Percentiles rank a stretch among this genome's conserved stretches.
Evolutionary conservation across 345 rosid genomes (phyloP).

Genomic region (Cochlearia excelsa): DNA sequence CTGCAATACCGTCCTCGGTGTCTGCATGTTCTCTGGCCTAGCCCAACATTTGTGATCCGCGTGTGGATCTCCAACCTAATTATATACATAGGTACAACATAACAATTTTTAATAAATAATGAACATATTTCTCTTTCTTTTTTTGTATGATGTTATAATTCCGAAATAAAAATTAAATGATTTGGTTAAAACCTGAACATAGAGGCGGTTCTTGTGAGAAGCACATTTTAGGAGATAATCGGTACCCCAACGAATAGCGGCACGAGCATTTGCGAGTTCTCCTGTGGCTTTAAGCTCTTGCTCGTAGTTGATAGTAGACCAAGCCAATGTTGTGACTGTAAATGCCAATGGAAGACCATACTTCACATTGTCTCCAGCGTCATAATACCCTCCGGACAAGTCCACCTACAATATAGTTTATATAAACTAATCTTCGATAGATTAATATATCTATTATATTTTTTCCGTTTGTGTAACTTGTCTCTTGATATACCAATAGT

Average conservation of each 20-base stretch:
- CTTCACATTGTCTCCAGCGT: slow-evolving; percentile 90
- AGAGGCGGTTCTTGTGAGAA: slow-evolving; percentile 43
- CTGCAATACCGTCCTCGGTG: slow-evolving; percentile 61
- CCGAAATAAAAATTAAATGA: not conserved
- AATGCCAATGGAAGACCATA: slow-evolving; percentile 92
- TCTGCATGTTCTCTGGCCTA: slow-evolving; percentile 76
- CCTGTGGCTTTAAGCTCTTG: slow-evolving; percentile 50
- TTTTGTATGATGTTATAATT: not conserved
- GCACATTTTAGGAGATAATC: slow-evolving; percentile 80
- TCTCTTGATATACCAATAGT: too few relatives aligned
- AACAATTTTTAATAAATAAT: not conserved
- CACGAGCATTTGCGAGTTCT: slow-evolving; percentile 46
- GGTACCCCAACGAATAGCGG: slow-evolving; percentile 85
- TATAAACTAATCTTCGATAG: too few relatives aligned
- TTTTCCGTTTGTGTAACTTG: too few relatives aligned
- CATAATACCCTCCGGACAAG: slow-evolving; percentile 83
- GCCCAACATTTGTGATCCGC: slow-evolving; percentile 81
- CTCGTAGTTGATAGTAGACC: slow-evolving; percentile 57
- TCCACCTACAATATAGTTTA: slow-evolving; percentile 45
- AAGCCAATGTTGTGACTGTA: slow-evolving; percentile 72
- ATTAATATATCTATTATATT: too few relatives aligned
- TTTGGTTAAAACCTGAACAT: slow-evolving; percentile 54
- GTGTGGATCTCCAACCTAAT: slow-evolving; percentile 71
- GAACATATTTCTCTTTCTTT: not conserved
- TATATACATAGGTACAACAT: not conserved